Evolutionary conservation across 352 stramenopile genomes (phyloP), one percentile per base, ranked within the genome.

Genomic region (Phytopythium litorale): DNA sequence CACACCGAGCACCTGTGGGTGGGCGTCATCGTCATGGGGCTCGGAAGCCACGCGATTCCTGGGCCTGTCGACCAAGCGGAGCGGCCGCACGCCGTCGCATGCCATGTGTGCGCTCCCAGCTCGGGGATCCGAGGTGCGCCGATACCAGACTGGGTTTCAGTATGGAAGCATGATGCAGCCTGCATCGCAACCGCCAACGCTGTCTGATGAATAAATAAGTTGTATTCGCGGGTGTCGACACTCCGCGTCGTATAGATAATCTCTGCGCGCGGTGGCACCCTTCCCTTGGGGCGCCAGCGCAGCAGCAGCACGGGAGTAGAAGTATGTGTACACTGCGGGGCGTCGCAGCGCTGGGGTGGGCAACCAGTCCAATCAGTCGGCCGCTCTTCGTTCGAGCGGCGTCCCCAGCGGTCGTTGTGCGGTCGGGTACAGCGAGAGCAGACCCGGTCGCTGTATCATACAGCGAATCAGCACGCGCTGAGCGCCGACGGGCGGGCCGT

Each of bases 401-500:
- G 42, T 8, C 40, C 40, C 16, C n/a, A 21, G 25, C 4, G 28
- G 32, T 37, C 13, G 5, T 55, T 19, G 28, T 55, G 49, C 28
- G 40, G 28, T 55, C 28, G 21, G 49, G 7, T 55, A 21, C 40
- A 46, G 49, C 49, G n/a, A 32, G 46, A 33, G 16, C 13, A 23
- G 5, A 6, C 21, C 12, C 7, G 28, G 25, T 55, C 7, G 37
- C 37, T 15, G 13, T 43, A 15, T 11, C 4, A 43, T 43, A 18
- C 37, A 43, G 37, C 37, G 13, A n/a, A 7, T 59, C 23, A 59
- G 25, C 37, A 50, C 2, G 16, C 21, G 54, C 54, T 59, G 54
- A 59, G 33, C 19, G 62, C 51, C 25, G 62, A 68, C 58, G 68
- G 66, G 6, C 62, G 63, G 11, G 62, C 37, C 7, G 65, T 72